Percentiles rank a stretch among this genome's conserved stretches.
These are phyloP conservation scores for Calonectria fujianensis DNA, from an alignment of 2,329 filamentous ascomycete species.

Conservation along the genomic window DNA sequence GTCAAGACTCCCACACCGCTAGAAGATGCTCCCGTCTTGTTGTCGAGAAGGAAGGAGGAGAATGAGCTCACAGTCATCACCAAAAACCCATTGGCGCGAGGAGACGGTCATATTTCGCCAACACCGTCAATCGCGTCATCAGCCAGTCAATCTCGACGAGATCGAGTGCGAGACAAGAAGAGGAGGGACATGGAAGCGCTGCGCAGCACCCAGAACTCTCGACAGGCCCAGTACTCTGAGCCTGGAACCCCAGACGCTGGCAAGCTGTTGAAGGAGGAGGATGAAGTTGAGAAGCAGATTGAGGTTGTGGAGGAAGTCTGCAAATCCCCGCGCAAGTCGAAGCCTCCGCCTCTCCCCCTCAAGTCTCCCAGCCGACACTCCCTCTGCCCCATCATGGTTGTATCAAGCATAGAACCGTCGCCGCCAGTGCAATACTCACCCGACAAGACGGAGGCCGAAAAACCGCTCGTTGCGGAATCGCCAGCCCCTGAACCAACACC, in stretches of 20 bases:
- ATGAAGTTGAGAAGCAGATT: not conserved
- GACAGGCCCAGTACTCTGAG: conserved; percentile 7
- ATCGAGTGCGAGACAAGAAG: conserved; percentile 64
- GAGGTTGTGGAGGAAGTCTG: conserved; percentile 14
- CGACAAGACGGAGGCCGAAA: conserved; percentile 9
- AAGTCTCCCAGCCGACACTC: conserved; percentile 49
- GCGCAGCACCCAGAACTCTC: conserved; percentile 47
- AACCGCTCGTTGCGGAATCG: not conserved
- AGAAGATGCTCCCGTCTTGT: conserved; percentile 41
- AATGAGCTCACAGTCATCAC: conserved; percentile 49
- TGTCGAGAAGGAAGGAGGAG: conserved; percentile 42
- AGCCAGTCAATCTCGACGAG: conserved; percentile 59
- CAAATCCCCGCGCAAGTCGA: conserved; percentile 29
- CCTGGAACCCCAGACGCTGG: not conserved
- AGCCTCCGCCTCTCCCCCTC: conserved; percentile 43
- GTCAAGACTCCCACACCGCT: conserved; percentile 38
- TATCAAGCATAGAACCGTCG: conserved; percentile 61
- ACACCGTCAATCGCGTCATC: conserved; percentile 49
- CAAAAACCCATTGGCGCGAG: conserved; percentile 47
- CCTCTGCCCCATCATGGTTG: conserved; percentile 63
- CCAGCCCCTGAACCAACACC: not conserved
- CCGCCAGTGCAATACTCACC: conserved; percentile 39
- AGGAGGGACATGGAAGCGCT: conserved; percentile 63
- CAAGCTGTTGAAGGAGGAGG: not conserved
- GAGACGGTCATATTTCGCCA: conserved; percentile 38